phyloP scores from a whole-genome alignment of 371 early-diverging fungal genomes.

The Aphelidium insulamus region DNA sequence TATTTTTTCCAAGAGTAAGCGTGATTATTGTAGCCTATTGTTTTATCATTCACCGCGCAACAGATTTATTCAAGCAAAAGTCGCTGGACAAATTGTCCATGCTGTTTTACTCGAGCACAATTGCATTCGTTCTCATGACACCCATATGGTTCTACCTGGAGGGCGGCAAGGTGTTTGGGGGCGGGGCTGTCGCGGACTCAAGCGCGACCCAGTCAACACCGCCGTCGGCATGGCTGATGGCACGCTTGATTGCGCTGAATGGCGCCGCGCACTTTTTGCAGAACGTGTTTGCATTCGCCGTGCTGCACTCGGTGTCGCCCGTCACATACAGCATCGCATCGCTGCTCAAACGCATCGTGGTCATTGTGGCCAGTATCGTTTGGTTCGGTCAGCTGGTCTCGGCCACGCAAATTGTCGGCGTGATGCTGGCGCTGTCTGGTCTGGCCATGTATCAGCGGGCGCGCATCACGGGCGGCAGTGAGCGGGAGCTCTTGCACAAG shows the following conservation, averaged over 20 bases:
- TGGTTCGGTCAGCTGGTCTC: slow-evolving; percentile 58
- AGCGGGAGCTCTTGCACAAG: no score
- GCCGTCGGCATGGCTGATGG: slow-evolving; percentile 2
- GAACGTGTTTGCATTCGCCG: slow-evolving; percentile 51
- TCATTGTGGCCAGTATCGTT: slow-evolving; percentile 58
- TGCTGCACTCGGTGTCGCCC: slow-evolving; percentile 49
- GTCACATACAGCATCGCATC: slow-evolving; percentile 74
- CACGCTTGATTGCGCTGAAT: slow-evolving; percentile 23
- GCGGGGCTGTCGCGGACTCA: slow-evolving; percentile 5
- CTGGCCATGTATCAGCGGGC: slow-evolving; percentile 64
- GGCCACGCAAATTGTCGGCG: slow-evolving; percentile 40
- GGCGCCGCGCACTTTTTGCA: slow-evolving; percentile 57
- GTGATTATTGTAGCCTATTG: no score
- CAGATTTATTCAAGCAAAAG: no score
- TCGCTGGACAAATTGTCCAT: slow-evolving; percentile 64
- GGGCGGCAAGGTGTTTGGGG: slow-evolving; percentile 24
- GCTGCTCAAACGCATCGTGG: slow-evolving; percentile 68
- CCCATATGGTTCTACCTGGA: slow-evolving; percentile 66
- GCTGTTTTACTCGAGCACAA: slow-evolving; percentile 42
- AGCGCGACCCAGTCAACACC: background rate
- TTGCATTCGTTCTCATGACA: slow-evolving; percentile 43
- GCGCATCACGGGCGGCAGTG: no score
- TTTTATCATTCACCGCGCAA: no score
- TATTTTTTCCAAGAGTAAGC: slow-evolving; percentile 58
- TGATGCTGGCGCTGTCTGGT: slow-evolving; percentile 54